These are phyloP conservation scores for Rhynchosporium secalis DNA, from an alignment of 2,329 filamentous ascomycete genomes.

Conservation along the genomic window DNA sequence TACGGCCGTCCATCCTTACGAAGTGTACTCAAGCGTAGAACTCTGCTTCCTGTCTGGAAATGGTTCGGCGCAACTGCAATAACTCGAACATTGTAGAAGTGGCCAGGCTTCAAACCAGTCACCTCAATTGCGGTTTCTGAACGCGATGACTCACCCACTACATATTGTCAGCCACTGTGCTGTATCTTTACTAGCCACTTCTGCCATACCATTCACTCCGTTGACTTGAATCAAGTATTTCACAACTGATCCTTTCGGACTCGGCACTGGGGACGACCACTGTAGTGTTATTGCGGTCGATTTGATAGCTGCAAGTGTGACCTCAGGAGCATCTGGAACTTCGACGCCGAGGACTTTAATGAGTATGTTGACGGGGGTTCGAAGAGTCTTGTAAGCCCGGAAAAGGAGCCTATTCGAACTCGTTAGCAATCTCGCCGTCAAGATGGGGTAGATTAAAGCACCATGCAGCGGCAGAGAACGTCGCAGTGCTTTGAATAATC, in stretches of 20 bases:
- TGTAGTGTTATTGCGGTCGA: conserved; percentile 84
- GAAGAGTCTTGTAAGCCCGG: conserved; percentile 83
- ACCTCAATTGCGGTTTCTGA: conserved; percentile 89
- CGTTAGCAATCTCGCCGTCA: conserved; percentile 22
- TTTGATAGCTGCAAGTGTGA: conserved; percentile 87
- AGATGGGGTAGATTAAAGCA: conserved; percentile 11
- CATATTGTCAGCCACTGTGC: conserved; percentile 28
- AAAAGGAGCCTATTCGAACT: conserved; percentile 67
- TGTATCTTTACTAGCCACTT: neutral
- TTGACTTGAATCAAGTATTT: conserved; percentile 94
- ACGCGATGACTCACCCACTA: conserved; percentile 81
- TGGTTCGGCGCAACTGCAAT: conserved; percentile 89
- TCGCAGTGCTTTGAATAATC: conserved; percentile 37
- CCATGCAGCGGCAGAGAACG: conserved; percentile 39
- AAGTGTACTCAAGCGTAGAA: conserved; percentile 81
- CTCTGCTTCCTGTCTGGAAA: conserved; percentile 85
- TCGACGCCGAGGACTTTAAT: conserved; percentile 91
- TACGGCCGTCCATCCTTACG: conserved; percentile 63
- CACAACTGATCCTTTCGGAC: conserved; percentile 60
- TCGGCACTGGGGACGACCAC: conserved; percentile 78
- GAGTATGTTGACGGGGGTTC: conserved; percentile 87
- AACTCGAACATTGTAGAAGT: conserved; percentile 91
- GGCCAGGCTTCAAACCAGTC: conserved; percentile 79
- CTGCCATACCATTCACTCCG: conserved; percentile 72
- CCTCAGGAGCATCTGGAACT: conserved; percentile 84